Evolutionary conservation across 805 yeast genomes (phyloP).

Genomic region (Wickerhamiella dianesei): DNA sequence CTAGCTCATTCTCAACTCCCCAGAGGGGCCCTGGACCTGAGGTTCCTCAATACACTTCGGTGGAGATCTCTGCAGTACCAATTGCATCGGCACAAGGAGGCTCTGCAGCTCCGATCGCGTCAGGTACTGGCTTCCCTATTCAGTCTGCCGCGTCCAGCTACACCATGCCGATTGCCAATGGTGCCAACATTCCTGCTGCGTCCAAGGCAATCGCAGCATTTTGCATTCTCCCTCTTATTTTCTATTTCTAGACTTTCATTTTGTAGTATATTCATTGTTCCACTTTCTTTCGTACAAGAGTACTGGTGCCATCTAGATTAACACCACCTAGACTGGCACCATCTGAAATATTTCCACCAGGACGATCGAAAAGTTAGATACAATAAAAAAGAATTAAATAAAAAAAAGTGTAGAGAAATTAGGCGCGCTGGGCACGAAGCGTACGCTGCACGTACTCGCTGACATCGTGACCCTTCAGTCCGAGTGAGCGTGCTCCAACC

Average conservation of each 20-base stretch:
- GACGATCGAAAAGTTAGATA: no score
- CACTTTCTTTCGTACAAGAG: not conserved
- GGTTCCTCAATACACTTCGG: no score
- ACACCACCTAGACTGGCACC: no score
- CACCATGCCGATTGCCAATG: not conserved
- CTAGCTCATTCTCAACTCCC: no score
- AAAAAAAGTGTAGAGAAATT: not conserved
- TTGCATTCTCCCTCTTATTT: not conserved
- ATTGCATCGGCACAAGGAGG: no score
- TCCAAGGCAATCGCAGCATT: not conserved
- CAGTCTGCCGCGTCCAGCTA: not conserved
- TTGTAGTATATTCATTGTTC: not conserved
- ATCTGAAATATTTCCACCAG: no score
- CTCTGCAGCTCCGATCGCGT: not conserved
- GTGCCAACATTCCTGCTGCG: not conserved
- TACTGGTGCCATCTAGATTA: not conserved
- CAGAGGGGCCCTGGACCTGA: no score
- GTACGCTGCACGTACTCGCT: not conserved
- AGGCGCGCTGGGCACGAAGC: not conserved
- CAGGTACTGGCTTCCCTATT: not conserved
- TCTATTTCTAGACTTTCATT: not conserved
- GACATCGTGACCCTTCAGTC: not conserved
- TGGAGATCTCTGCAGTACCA: no score
- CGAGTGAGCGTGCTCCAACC: slow-evolving; percentile 10
- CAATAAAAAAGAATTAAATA: no score